Evolutionary conservation across 768 basidiomycete species (phyloP), one percentile per base, ranked within the genome.

Genomic region (Artomyces pyxidatus): DNA sequence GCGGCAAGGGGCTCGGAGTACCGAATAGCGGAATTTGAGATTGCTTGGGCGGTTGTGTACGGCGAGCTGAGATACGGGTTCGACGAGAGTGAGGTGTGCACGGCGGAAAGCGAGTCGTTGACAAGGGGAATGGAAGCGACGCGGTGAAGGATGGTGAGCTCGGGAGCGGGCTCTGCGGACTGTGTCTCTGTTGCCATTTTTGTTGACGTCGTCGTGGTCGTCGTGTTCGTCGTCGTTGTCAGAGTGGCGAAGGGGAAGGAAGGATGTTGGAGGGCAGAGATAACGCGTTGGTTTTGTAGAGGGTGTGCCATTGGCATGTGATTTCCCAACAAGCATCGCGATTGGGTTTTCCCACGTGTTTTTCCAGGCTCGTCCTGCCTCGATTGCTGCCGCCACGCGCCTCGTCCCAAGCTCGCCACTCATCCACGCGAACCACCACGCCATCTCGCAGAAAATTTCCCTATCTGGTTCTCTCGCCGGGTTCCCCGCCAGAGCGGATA

Each of bases 71-170:
- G 87, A 62, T 78, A 76, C 4, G 70, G 45, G 67, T 85, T 83
- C 35, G 67, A 72, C 26, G 71, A 71, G 49, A 90, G 72, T 7
- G 80, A 75, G 28, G 66, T 64, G 60, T 85, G 78, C 50, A 88
- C 64, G 32, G 79, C 75, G 50, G 71, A 69, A 50, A 88, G 63
- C 4, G 78, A 77, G 47, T 77, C 82, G 42, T 78, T 77, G 59
- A 91, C 71, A 38, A 89, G 66, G 19, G 88, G 88, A 50, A 91
- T 88, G 40, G 78, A 74, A n/a, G 72, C 76, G 42, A 90, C 75
- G 49, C 86, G 82, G 32, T 62, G 58, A 47, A 90, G 52, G 54
- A 78, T 67, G 40, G 78, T 87, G 58, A 87, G 59, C 61, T 81
- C 79, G 47, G 84, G 80, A 21, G 65, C 51, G 3, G 64, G 27